These are phyloP conservation scores for Monsonia emarginata DNA, from an alignment of 441 rosid species.

Conservation along the genomic window DNA sequence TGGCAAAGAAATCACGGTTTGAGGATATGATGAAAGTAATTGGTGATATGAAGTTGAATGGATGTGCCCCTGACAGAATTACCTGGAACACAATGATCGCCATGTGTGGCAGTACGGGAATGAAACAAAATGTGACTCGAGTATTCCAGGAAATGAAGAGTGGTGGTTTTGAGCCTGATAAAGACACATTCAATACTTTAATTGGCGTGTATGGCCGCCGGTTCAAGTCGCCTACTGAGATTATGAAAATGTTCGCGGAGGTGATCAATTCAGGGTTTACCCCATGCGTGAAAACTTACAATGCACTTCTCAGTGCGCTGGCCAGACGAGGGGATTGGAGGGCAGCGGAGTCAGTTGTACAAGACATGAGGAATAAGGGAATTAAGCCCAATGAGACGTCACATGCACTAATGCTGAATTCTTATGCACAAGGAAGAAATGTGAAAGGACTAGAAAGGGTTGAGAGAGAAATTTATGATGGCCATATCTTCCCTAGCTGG, in stretches of 20 bases:
- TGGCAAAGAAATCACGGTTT: constrained; percentile 56
- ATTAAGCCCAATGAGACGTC: constrained; percentile 71
- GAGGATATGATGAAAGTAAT: constrained; percentile 67
- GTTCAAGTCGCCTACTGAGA: constrained; percentile 56
- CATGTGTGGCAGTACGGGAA: constrained; percentile 56
- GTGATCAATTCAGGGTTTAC: constrained; percentile 66
- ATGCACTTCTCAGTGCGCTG: constrained; percentile 75
- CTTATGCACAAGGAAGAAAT: constrained; percentile 67
- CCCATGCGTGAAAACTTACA: constrained; percentile 67
- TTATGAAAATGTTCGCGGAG: constrained; percentile 55
- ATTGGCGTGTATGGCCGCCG: constrained; percentile 70
- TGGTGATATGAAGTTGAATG: constrained; percentile 60
- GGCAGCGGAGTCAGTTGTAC: constrained; percentile 56
- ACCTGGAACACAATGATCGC: constrained; percentile 92
- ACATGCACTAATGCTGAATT: constrained; percentile 55
- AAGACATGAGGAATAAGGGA: constrained; percentile 66
- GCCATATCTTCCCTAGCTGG: constrained; percentile 79
- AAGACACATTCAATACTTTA: constrained; percentile 78
- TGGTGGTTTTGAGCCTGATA: constrained; percentile 80
- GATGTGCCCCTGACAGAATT: constrained; percentile 65
- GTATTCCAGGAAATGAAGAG: constrained; percentile 69
- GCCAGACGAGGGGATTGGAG: constrained; percentile 74
- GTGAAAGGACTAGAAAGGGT: constrained; percentile 53
- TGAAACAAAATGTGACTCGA: constrained; percentile 49
- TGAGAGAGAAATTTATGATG: constrained; percentile 51